Conservation (phyloP, 164 flowering plant genomes). For the Euptelea pleiosperma region DNA sequence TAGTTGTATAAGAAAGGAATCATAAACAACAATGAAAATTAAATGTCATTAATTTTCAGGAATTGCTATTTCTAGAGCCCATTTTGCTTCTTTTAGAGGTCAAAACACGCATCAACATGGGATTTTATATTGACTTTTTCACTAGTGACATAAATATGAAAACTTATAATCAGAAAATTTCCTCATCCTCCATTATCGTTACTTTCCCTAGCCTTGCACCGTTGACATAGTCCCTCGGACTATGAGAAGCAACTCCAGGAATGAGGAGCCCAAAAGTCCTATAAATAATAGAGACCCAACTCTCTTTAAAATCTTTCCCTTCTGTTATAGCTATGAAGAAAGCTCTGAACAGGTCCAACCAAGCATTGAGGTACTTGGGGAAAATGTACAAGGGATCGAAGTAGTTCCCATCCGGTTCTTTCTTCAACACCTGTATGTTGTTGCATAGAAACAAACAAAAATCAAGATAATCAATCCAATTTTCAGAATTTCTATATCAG, state of each 20-base stretch:
- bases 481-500: too few relatives aligned
- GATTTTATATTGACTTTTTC: too few relatives aligned
- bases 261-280: constrained; percentile 12
- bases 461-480: too few relatives aligned
- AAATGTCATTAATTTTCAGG: too few relatives aligned
- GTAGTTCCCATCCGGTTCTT: constrained; percentile 31
- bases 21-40: too few relatives aligned
- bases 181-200: neutral
- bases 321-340: constrained; percentile 1
- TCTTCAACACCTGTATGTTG: constrained; percentile 29
- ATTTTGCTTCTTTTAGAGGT: too few relatives aligned
- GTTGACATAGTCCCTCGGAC: constrained; percentile 26
- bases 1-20: too few relatives aligned
- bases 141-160: too few relatives aligned
- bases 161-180: too few relatives aligned
- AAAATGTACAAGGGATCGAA: constrained; percentile 3
- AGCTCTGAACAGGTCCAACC: constrained; percentile 12
- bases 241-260: constrained; percentile 20
- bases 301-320: constrained; percentile 20
- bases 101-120: too few relatives aligned
- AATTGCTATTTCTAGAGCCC: too few relatives aligned
- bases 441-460: neutral
- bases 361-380: constrained; percentile 16
- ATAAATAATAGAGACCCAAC: neutral
- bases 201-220: constrained; percentile 14